phyloP scores from a whole-genome alignment of 495 filamentous ascomycete genomes.

The Baudoinia panamericana region DNA sequence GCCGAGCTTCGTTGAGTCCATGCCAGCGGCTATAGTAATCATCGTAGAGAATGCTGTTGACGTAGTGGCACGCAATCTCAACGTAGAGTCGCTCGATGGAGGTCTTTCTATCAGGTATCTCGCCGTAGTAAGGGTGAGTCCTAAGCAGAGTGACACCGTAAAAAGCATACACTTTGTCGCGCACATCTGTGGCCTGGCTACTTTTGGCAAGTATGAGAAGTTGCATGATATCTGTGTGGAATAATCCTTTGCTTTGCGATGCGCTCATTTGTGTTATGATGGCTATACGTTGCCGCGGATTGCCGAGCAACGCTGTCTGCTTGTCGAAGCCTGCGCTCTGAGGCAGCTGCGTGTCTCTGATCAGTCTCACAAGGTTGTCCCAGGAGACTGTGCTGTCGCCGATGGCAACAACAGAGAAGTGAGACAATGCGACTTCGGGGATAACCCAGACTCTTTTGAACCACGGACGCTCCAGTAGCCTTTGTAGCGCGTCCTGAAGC shows the following conservation, averaged over 20 bases:
- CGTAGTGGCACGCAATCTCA: conserved; percentile 7
- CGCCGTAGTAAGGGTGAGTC: conserved; percentile 4
- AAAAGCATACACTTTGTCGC: conserved; percentile 12
- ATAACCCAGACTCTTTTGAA: conserved; percentile 5
- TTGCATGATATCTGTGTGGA: conserved; percentile 13
- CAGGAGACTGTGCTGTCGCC: conserved; percentile 6
- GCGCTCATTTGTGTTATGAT: conserved; percentile 14
- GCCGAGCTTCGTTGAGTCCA: background rate
- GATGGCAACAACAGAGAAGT: conserved; percentile 3
- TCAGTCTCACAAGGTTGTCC: conserved; percentile 13
- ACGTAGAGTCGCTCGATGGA: conserved; percentile 6
- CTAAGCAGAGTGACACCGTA: conserved; percentile 7
- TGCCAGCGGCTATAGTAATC: conserved; percentile 8
- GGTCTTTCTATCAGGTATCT: background rate
- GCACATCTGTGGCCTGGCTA: conserved; percentile 9
- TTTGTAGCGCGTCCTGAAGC: conserved; percentile 14
- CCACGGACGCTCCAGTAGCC: conserved; percentile 10
- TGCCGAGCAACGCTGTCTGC: conserved; percentile 12
- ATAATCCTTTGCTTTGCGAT: conserved; percentile 4
- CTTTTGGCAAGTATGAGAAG: conserved; percentile 15
- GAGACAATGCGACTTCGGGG: conserved; percentile 12
- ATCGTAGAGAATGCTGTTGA: conserved; percentile 9
- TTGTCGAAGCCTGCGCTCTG: conserved; percentile 10
- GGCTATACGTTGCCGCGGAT: conserved; percentile 13
- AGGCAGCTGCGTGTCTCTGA: conserved; percentile 10